Evolutionary conservation across 805 yeast genomes (phyloP), one percentile per base, ranked within the genome.

Genomic region (Candida ipomoeae): DNA sequence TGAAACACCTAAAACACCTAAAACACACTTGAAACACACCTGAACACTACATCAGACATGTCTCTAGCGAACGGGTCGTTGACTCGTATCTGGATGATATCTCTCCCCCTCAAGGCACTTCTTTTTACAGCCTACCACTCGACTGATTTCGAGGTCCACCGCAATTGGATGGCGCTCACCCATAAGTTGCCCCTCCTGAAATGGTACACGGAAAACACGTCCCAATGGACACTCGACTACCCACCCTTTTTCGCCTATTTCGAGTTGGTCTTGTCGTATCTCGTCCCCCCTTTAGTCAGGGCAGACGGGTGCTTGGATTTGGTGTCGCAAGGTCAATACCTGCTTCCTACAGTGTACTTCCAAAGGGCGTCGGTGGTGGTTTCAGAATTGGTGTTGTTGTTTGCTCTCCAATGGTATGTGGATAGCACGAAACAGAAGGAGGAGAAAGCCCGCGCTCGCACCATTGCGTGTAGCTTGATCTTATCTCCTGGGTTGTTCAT

Each of bases 241-340:
- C 99, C 99, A 10, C 99, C 99, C 0, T 88, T 90, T 61, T 94
- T 94, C 68, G 99, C 99, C 0, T 91, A 89, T 67, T 92, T 94
- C 59, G 99, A 94, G 66, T 89, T 90, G 87, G 18, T 77, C 2
- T 64, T 94, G 44, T 76, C 96, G 0, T 84, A 76, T 46, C 75
- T 87, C 49, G 92, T 87, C 1, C 96, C 96, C 0, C 45, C 58
- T 1, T 29, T 62, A 0, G 95, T 87, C 1, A 70, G 66, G 5
- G 65, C 73, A 0, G 97, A 91, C 66, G 96, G 96, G 0, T 85
- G 95, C 62, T 72, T 91, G 40, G 85, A 80, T 46, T 76, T 91
- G 40, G 82, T 82, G 0, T 78, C 71, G 35, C 75, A 73, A 37
- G 96, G 96, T 8, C 55, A 67, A 17, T 88, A 86, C 66, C 88